Conservation (phyloP, 1,139 yeast genomes). For the Geotrichum aggregatum region DNA sequence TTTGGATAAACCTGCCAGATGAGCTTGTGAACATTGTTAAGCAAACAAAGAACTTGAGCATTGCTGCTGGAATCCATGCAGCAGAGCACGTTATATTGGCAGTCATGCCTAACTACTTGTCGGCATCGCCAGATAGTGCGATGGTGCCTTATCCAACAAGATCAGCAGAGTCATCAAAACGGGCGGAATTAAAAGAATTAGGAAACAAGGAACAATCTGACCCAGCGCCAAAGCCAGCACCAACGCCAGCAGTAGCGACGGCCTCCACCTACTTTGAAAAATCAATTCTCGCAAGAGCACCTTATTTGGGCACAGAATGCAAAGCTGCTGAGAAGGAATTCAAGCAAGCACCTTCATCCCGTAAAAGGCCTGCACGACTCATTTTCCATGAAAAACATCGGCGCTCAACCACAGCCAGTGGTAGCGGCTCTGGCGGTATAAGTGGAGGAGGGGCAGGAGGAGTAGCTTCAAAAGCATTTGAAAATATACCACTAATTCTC, state of each 20-base stretch:
- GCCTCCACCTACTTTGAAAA: constrained; percentile 46
- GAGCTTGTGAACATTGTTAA: constrained; percentile 54
- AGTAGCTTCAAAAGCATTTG: constrained; percentile 71
- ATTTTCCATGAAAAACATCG: constrained; percentile 81
- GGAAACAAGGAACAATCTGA: no score
- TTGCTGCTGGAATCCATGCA: constrained; percentile 94
- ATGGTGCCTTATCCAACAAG: no score
- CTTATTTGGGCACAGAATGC: constrained; percentile 86
- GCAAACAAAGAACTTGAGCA: constrained; percentile 52
- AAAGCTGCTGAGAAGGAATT: constrained; percentile 96
- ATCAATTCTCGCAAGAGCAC: constrained; percentile 57
- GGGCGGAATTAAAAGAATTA: no score
- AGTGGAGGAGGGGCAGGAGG: constrained; percentile 72
- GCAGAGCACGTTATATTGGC: constrained; percentile 85
- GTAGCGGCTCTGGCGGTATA: no score
- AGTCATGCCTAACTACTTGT: constrained; percentile 1
- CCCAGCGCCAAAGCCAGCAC: not conserved
- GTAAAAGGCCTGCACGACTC: constrained; percentile 81
- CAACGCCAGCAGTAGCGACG: not conserved
- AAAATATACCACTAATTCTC: constrained; percentile 63
- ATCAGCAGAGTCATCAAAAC: no score
- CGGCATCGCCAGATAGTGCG: no score
- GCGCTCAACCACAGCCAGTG: not conserved
- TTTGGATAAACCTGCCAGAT: constrained; percentile 84
- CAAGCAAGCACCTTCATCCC: constrained; percentile 59